phyloP scores from a whole-genome alignment of 352 stramenopile species.

The Globisporangium radiosum region DNA sequence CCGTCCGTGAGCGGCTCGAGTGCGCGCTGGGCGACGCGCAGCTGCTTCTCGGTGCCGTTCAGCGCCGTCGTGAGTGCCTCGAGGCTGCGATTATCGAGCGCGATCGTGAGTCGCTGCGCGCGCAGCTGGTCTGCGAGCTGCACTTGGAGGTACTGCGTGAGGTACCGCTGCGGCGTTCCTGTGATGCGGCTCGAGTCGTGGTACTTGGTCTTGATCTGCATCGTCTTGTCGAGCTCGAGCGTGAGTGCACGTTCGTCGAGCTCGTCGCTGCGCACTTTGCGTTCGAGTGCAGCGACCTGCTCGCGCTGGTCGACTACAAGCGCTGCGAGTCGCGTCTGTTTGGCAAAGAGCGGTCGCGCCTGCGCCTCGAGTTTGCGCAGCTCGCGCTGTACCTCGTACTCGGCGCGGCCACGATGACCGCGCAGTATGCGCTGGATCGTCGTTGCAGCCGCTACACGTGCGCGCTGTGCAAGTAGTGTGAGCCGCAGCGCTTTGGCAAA shows the following conservation, averaged over 20 bases:
- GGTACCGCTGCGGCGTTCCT: conserved; percentile 85
- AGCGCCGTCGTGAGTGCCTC: conserved; percentile 51
- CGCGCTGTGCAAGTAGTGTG: conserved; percentile 36
- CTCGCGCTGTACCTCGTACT: conserved; percentile 66
- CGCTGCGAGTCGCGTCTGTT: conserved; percentile 33
- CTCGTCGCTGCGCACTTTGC: conserved; percentile 35
- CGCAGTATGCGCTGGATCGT: conserved; percentile 74
- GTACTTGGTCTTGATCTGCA: conserved; percentile 83
- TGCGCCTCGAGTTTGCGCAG: conserved; percentile 65
- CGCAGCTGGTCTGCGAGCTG: conserved; percentile 81
- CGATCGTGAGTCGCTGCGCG: conserved; percentile 59
- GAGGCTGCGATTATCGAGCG: conserved; percentile 41
- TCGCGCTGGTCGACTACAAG: conserved; percentile 39
- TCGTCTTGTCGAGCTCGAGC: conserved; percentile 72
- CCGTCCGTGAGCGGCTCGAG: conserved; percentile 84
- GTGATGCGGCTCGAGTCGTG: conserved; percentile 83
- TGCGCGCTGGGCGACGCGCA: conserved; percentile 63
- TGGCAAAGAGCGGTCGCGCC: conserved; percentile 65
- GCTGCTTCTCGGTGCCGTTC: conserved; percentile 60
- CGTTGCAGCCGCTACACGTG: conserved; percentile 30
- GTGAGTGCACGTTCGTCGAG: conserved; percentile 51
- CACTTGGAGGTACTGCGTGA: conserved; percentile 91
- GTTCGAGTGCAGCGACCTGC: conserved; percentile 36
- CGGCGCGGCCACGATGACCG: conserved; percentile 68
- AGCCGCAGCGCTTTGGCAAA: conserved; percentile 59